phyloP scores from a whole-genome alignment of 352 stramenopile species.

The Globisporangium solare region DNA sequence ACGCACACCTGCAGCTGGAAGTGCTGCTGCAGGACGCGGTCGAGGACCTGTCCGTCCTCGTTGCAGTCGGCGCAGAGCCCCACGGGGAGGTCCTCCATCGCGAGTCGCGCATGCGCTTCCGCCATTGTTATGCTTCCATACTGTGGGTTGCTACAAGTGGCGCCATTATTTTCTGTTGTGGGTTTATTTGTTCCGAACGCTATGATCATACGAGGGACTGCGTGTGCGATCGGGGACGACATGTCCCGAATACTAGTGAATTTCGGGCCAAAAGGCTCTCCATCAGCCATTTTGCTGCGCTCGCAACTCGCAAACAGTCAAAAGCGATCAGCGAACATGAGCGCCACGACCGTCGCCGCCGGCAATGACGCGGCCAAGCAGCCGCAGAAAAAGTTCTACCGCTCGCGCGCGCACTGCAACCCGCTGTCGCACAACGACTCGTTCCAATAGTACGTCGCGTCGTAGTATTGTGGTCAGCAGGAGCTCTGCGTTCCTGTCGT shows the following conservation, averaged over 20 bases:
- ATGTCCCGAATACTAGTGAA: neutral
- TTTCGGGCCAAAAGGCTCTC: slow-evolving; percentile 10
- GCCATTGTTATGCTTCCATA: slow-evolving; percentile 3
- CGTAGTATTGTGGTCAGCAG: neutral
- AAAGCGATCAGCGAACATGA: slow-evolving; percentile 6
- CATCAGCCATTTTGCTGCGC: slow-evolving; percentile 7
- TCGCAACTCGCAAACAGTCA: neutral
- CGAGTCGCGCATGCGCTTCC: neutral
- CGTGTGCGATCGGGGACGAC: too few relatives aligned
- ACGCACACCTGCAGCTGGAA: slow-evolving; percentile 60
- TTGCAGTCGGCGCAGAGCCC: slow-evolving; percentile 50
- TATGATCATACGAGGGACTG: too few relatives aligned
- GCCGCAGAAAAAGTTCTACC: slow-evolving; percentile 96
- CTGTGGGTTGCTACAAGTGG: neutral
- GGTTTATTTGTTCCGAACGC: too few relatives aligned
- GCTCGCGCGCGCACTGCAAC: slow-evolving; percentile 95
- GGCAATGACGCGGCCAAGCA: slow-evolving; percentile 30
- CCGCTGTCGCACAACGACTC: slow-evolving; percentile 95
- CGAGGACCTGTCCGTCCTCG: slow-evolving; percentile 39
- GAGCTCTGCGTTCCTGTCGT: neutral
- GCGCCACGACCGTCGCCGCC: slow-evolving; percentile 3
- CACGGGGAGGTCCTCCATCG: slow-evolving; percentile 17
- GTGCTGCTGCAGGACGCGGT: slow-evolving; percentile 39
- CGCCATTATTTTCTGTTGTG: neutral
- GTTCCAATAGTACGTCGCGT: slow-evolving; percentile 87